Evolutionary conservation across 164 flowering plant species (phyloP).

Genomic region (Sextonia rubra): DNA sequence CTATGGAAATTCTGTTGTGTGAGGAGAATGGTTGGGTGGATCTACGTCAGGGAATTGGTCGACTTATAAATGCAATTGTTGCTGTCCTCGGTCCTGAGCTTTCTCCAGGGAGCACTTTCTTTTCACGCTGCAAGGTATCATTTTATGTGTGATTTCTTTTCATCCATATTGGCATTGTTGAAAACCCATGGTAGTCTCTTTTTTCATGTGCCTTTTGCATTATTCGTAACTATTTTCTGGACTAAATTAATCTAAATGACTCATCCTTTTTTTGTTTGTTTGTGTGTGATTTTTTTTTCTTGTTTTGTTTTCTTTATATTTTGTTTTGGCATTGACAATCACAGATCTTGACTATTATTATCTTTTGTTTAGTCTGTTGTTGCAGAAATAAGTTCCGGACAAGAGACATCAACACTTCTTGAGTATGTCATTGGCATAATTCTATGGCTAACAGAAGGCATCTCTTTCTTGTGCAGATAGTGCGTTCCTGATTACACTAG

Average conservation of each 20-base stretch:
- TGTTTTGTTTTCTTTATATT: neutral
- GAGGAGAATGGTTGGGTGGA: slow-evolving; percentile 89
- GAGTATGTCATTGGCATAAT: slow-evolving; percentile 51
- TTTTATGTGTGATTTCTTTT: neutral
- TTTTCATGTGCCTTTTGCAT: neutral
- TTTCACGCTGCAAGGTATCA: slow-evolving; percentile 93
- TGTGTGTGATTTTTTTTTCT: neutral
- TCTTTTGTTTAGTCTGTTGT: slow-evolving; percentile 62
- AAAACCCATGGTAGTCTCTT: neutral
- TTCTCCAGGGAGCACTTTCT: slow-evolving; percentile 92
- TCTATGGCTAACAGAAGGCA: neutral
- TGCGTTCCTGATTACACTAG: neutral
- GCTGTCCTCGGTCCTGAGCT: slow-evolving; percentile 99
- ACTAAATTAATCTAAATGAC: neutral
- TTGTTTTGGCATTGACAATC: neutral
- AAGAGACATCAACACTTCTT: slow-evolving; percentile 80
- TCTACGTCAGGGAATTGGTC: slow-evolving; percentile 89
- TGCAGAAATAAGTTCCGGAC: slow-evolving; percentile 85
- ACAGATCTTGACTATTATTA: neutral
- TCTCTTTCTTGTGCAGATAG: neutral
- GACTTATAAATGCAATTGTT: slow-evolving; percentile 94
- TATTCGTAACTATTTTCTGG: neutral
- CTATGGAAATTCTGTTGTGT: slow-evolving; percentile 73
- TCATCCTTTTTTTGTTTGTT: neutral
- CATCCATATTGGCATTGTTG: neutral